Conservation (phyloP, 495 filamentous ascomycete species). For the Tetracladium marchalianum region DNA sequence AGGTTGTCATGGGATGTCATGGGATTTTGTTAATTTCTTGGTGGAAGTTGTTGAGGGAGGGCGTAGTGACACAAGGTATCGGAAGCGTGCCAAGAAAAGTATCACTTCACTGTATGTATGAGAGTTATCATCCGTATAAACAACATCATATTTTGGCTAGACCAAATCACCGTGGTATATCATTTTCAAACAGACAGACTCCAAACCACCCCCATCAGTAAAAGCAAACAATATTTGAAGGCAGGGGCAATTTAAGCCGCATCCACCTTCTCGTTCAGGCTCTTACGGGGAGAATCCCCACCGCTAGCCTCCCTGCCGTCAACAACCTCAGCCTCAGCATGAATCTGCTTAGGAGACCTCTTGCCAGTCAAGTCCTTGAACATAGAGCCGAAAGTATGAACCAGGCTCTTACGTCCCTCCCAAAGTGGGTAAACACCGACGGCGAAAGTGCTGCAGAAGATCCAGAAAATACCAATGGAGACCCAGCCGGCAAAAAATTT, state of each 20-base stretch:
- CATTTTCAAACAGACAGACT: too few relatives aligned
- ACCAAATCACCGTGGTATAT: too few relatives aligned
- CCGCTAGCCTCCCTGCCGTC: slow-evolving; percentile 13
- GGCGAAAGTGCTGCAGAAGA: slow-evolving; percentile 46
- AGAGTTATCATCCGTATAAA: too few relatives aligned
- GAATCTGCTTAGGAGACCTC: slow-evolving; percentile 10
- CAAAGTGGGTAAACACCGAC: slow-evolving; percentile 17
- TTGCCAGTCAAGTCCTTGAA: slow-evolving; percentile 46
- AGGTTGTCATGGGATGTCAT: too few relatives aligned
- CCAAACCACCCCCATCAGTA: too few relatives aligned
- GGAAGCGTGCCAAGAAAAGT: too few relatives aligned
- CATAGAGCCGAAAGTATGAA: slow-evolving; percentile 54
- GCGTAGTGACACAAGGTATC: too few relatives aligned
- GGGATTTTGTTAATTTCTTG: too few relatives aligned
- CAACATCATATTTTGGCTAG: too few relatives aligned
- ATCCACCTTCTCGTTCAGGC: slow-evolving; percentile 1
- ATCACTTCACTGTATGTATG: too few relatives aligned
- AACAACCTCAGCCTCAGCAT: slow-evolving; percentile 12
- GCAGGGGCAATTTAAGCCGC: slow-evolving; percentile 7
- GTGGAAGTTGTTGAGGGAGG: too few relatives aligned
- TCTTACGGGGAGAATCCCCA: slow-evolving; percentile 15
- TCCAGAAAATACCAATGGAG: slow-evolving; percentile 62
- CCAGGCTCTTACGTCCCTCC: slow-evolving; percentile 41
- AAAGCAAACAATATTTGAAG: too few relatives aligned
- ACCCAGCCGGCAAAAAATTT: slow-evolving; percentile 79